Evolutionary conservation across 208 protist genomes (phyloP).

Genomic region (Leishmania tarentolae): DNA sequence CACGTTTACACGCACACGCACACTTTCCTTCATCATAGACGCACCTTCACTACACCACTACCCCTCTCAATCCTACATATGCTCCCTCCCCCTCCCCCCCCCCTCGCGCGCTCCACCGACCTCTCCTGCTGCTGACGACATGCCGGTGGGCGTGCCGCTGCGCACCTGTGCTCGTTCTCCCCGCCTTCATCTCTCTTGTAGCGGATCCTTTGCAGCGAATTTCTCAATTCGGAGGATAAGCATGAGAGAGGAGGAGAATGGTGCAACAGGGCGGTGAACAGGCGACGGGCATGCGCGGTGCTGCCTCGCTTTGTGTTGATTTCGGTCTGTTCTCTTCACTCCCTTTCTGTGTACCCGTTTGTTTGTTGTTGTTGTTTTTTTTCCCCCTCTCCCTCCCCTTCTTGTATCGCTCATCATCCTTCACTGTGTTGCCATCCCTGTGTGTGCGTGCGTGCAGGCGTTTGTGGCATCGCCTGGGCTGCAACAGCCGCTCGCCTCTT

Average conservation of each 20-base stretch:
- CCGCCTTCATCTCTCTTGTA: background rate
- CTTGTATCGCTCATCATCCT: background rate
- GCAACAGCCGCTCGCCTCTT: background rate
- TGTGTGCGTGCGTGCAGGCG: background rate
- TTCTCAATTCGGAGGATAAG: conserved; percentile 17
- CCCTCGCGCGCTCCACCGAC: background rate
- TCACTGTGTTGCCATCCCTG: background rate
- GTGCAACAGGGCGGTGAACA: background rate
- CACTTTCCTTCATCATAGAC: background rate
- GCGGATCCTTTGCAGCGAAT: conserved; percentile 5
- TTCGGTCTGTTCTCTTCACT: background rate
- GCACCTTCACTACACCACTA: background rate
- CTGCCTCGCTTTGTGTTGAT: background rate
- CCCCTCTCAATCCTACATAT: background rate
- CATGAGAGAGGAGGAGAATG: background rate
- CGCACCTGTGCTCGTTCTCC: no score
- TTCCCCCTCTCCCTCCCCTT: background rate
- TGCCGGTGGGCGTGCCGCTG: background rate
- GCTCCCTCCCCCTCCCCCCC: background rate
- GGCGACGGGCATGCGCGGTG: background rate
- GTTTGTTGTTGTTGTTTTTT: background rate
- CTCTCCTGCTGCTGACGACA: background rate
- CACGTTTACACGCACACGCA: background rate
- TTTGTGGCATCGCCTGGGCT: background rate
- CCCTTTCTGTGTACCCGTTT: background rate